Percentiles rank a stretch among this genome's conserved stretches.
Conservation (phyloP, 371 early-diverging fungal genomes). For the Amoeboaphelidium occidentale region DNA sequence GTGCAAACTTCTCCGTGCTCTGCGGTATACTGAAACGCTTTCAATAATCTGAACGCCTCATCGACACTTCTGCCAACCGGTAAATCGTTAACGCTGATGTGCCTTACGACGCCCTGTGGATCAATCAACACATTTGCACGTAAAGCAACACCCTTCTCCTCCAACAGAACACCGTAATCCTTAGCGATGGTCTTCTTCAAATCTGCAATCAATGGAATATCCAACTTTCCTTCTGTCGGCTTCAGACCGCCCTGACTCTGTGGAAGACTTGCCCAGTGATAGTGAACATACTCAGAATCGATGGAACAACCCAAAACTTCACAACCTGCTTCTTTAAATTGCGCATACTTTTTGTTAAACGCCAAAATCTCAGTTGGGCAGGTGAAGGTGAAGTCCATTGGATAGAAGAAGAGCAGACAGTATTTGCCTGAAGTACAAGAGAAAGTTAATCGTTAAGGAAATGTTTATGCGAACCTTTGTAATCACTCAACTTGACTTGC, state of each 20-base stretch:
- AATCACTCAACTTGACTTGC: neutral
- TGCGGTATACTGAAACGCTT: conserved; percentile 7
- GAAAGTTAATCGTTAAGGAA: neutral
- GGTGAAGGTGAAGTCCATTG: conserved; percentile 20
- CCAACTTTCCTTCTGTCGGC: neutral
- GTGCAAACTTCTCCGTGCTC: conserved; percentile 8
- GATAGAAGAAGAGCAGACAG: conserved; percentile 16
- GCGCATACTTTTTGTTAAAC: conserved; percentile 5
- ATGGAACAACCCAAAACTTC: conserved; percentile 11
- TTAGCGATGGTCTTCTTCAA: neutral
- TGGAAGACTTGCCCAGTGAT: conserved; percentile 10
- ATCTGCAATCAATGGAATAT: neutral
- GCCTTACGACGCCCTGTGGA: conserved; percentile 3
- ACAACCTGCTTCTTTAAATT: conserved; percentile 9
- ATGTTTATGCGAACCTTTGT: neutral
- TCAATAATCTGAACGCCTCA: conserved; percentile 12
- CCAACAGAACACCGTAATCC: neutral
- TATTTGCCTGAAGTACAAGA: too few species aligned
- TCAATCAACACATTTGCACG: conserved; percentile 11
- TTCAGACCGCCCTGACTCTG: conserved; percentile 9
- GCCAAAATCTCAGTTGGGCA: conserved; percentile 19
- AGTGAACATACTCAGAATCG: conserved; percentile 16
- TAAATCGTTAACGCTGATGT: conserved; percentile 7
- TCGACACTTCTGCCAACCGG: conserved; percentile 12
- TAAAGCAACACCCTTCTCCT: conserved; percentile 1